These are phyloP conservation scores for Neonectria coccinea DNA, from an alignment of 2,329 filamentous ascomycete genomes.

Conservation along the genomic window DNA sequence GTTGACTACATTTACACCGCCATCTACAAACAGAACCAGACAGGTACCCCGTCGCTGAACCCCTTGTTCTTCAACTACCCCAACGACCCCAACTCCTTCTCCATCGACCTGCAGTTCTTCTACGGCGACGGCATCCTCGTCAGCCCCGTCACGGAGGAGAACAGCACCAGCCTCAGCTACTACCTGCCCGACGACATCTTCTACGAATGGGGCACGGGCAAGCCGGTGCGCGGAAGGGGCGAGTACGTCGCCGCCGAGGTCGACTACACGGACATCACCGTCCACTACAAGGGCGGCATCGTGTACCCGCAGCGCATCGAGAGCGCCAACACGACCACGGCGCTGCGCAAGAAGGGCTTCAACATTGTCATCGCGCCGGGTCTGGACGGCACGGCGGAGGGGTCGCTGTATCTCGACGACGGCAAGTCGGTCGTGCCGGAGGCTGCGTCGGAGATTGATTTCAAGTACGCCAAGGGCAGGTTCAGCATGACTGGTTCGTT, in stretches of 20 bases:
- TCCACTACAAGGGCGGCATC: conserved; percentile 72
- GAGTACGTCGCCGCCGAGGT: conserved; percentile 48
- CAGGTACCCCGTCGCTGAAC: conserved; percentile 74
- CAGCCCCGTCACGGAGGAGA: conserved; percentile 60
- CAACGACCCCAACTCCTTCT: conserved; percentile 56
- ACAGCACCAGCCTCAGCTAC: conserved; percentile 53
- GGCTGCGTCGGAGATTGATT: conserved; percentile 67
- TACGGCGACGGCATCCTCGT: conserved; percentile 60
- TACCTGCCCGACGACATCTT: conserved; percentile 63
- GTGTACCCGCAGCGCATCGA: conserved; percentile 70
- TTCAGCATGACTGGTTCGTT: conserved; percentile 66
- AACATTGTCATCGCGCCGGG: conserved; percentile 75
- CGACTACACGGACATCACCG: conserved; percentile 65
- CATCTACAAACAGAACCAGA: conserved; percentile 68
- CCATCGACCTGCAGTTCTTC: conserved; percentile 61
- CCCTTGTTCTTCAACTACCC: conserved; percentile 79
- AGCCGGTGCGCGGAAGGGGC: conserved; percentile 53
- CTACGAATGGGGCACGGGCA: conserved; percentile 63
- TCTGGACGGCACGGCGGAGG: conserved; percentile 70
- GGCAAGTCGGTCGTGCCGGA: conserved; percentile 73
- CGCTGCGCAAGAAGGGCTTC: conserved; percentile 73
- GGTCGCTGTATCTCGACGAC: conserved; percentile 80
- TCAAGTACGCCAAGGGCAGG: conserved; percentile 66
- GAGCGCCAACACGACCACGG: conserved; percentile 71
- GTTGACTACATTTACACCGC: conserved; percentile 82